Evolutionary conservation across 352 stramenopile genomes (phyloP).

Genomic region (Pythium rhizo-oryzae): DNA sequence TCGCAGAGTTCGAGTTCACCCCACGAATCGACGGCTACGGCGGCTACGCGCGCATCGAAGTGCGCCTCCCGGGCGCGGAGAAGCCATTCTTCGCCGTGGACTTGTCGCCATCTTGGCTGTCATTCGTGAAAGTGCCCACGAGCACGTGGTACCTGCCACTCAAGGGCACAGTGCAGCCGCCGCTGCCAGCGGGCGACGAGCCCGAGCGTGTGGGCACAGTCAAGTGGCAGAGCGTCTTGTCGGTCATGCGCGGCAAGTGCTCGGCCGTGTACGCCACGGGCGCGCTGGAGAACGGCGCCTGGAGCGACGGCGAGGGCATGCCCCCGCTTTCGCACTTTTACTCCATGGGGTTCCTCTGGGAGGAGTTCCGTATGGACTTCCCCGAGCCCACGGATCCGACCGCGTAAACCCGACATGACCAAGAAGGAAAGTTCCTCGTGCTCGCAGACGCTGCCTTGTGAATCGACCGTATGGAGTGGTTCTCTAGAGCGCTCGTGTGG

Average conservation of each 20-base stretch:
- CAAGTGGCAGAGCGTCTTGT: not conserved
- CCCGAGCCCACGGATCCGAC: conserved; percentile 1
- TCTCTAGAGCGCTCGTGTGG: not conserved
- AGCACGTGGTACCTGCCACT: conserved; percentile 8
- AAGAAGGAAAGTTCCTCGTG: not conserved
- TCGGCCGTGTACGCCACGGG: conserved; percentile 6
- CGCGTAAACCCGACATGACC: no score
- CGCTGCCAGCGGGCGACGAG: conserved; percentile 14
- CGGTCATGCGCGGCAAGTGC: conserved; percentile 11
- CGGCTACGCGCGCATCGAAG: conserved; percentile 9
- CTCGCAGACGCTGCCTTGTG: not conserved
- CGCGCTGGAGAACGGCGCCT: conserved; percentile 7
- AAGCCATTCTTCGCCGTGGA: conserved; percentile 15
- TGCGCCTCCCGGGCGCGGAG: conserved; percentile 6
- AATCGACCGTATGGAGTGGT: no score
- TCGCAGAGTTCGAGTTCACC: conserved; percentile 7
- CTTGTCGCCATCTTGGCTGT: conserved; percentile 9
- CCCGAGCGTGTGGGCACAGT: conserved; percentile 11
- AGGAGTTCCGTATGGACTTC: conserved; percentile 9
- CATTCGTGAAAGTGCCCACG: not conserved
- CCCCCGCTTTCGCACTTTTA: not conserved
- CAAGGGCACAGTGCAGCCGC: conserved; percentile 7
- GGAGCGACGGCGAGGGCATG: conserved; percentile 11
- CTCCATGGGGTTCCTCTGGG: conserved; percentile 9
- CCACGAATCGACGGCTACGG: conserved; percentile 1